phyloP scores from a whole-genome alignment of 768 basidiomycete species.

The Calvatia gigantea region DNA sequence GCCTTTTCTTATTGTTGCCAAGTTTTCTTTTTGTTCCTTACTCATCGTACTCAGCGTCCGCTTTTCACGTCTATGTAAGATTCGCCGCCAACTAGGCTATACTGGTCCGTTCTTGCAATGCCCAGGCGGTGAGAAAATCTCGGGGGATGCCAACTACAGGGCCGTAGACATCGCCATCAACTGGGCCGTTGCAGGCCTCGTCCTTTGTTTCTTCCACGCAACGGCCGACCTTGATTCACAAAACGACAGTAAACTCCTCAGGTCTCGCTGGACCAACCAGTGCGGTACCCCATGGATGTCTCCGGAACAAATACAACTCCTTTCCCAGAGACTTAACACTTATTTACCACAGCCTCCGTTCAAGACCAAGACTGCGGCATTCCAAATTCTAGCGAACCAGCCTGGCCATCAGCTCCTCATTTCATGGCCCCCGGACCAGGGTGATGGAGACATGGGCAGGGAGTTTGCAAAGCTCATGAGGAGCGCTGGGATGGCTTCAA shows the following conservation, averaged over 20 bases:
- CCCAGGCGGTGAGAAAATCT: constrained; percentile 65
- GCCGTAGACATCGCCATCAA: constrained; percentile 88
- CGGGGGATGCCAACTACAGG: constrained; percentile 73
- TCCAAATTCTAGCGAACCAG: constrained; percentile 72
- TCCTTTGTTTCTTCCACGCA: constrained; percentile 87
- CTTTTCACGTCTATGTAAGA: constrained; percentile 70
- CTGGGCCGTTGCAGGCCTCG: constrained; percentile 82
- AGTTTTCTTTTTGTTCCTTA: constrained; percentile 20
- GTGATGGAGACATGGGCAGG: constrained; percentile 38
- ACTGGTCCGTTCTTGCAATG: constrained; percentile 51
- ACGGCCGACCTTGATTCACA: constrained; percentile 62
- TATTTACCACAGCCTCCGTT: constrained; percentile 43
- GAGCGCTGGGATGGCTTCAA: constrained; percentile 59
- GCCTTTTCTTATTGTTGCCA: constrained; percentile 17
- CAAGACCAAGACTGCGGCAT: constrained; percentile 56
- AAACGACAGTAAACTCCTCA: constrained; percentile 66
- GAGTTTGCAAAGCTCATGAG: constrained; percentile 62
- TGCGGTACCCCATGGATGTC: constrained; percentile 73
- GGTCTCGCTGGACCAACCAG: constrained; percentile 84
- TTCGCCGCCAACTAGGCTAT: constrained; percentile 72
- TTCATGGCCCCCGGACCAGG: constrained; percentile 74
- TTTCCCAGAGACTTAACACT: constrained; percentile 55
- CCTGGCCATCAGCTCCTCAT: constrained; percentile 56
- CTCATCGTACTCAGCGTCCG: constrained; percentile 51
- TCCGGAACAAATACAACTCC: constrained; percentile 51